phyloP scores from a whole-genome alignment of 129 eudicot genomes.

The Scalesia atractyloides region DNA sequence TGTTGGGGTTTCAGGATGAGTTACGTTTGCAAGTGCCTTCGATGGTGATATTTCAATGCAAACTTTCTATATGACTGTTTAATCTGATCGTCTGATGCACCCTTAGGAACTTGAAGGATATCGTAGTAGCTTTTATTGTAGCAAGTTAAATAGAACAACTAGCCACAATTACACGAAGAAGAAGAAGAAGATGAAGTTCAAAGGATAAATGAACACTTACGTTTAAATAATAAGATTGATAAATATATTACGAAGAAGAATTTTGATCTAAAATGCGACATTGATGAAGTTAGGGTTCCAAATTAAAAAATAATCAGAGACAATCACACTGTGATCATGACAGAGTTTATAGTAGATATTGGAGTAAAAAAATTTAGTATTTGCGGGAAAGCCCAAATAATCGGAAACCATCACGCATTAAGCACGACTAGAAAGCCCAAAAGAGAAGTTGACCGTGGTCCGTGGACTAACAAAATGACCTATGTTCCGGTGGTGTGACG shows the following conservation, averaged over 20 bases:
- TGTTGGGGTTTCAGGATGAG: too few species aligned
- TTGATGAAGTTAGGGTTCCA: background rate
- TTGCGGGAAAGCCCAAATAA: constrained; percentile 46
- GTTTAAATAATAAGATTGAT: constrained; percentile 47
- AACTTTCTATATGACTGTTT: constrained; percentile 86
- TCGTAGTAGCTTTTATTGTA: constrained; percentile 90
- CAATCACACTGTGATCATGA: background rate
- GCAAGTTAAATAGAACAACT: background rate
- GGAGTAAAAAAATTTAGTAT: constrained; percentile 6
- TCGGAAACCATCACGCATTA: constrained; percentile 38
- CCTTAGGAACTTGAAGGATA: constrained; percentile 77
- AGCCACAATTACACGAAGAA: background rate
- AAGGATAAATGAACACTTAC: constrained; percentile 38
- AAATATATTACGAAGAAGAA: constrained; percentile 52
- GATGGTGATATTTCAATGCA: constrained; percentile 83
- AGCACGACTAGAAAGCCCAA: background rate
- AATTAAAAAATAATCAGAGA: too few species aligned
- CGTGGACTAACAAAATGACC: background rate
- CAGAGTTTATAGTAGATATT: constrained; percentile 3
- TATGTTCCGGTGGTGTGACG: background rate
- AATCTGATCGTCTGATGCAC: constrained; percentile 91
- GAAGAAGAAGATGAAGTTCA: background rate
- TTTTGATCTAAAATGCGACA: constrained; percentile 70
- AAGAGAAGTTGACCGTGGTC: constrained; percentile 17
- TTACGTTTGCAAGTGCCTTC: too few species aligned